phyloP scores from a whole-genome alignment of 805 yeast genomes.

The Tetrapisispora nanseiensis region DNA sequence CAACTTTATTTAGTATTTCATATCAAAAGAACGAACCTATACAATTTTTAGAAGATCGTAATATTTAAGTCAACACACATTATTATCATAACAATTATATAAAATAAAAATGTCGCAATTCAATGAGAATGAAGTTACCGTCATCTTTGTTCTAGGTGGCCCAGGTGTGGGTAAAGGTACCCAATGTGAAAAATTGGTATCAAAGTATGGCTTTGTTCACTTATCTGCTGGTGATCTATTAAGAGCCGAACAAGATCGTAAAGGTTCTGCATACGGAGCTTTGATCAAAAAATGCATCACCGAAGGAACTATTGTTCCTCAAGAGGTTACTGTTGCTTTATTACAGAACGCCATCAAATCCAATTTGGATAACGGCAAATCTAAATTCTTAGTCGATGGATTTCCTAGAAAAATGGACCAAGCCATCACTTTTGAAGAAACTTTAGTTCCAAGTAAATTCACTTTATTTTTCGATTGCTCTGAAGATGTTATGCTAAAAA shows the following conservation, averaged over 20 bases:
- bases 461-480: slow-evolving; percentile 76
- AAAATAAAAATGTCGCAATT: slow-evolving; percentile 27
- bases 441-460: slow-evolving; percentile 59
- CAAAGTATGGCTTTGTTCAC: slow-evolving; percentile 74
- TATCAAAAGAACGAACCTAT: slow-evolving; percentile 37
- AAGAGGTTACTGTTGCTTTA: slow-evolving; percentile 75
- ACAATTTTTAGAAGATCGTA: slow-evolving; percentile 34
- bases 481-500: slow-evolving; percentile 68
- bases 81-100: too few species aligned
- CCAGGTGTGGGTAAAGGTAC: slow-evolving; percentile 99
- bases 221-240: slow-evolving; percentile 93
- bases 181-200: slow-evolving; percentile 79
- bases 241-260: slow-evolving; percentile 81
- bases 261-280: slow-evolving; percentile 76
- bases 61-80: slow-evolving; percentile 8
- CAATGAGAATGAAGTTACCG: slow-evolving; percentile 57
- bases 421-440: slow-evolving; percentile 82
- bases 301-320: slow-evolving; percentile 91
- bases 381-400: slow-evolving; percentile 79
- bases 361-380: slow-evolving; percentile 36
- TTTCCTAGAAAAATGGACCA: slow-evolving; percentile 99
- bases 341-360: slow-evolving; percentile 69
- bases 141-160: slow-evolving; percentile 88
- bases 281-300: slow-evolving; percentile 74
- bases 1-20: slow-evolving; percentile 36